Percentiles rank a stretch among this genome's conserved stretches.
These are phyloP conservation scores for Penicillium atrosanguineum DNA, from an alignment of 495 filamentous ascomycete species.

Conservation along the genomic window DNA sequence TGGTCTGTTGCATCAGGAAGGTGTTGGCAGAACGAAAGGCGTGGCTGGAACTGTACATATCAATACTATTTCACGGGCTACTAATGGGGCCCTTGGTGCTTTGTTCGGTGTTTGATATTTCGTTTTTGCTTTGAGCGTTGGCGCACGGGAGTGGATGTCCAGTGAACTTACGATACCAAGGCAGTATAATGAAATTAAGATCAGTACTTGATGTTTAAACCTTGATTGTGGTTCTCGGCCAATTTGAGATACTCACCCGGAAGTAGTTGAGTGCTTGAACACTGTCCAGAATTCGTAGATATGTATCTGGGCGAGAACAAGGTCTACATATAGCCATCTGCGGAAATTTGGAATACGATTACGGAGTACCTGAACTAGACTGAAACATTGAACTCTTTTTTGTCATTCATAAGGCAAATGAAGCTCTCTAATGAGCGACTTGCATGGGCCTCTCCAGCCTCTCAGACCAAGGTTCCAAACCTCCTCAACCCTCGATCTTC, in stretches of 20 bases:
- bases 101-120: slow-evolving; percentile 27
- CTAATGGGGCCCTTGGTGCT: slow-evolving; percentile 31
- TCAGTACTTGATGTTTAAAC: background rate
- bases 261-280: too few species aligned
- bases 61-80: slow-evolving; percentile 34
- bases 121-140: slow-evolving; percentile 9
- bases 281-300: too few species aligned
- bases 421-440: background rate
- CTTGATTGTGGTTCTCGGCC: background rate
- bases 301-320: too few species aligned
- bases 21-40: slow-evolving; percentile 3
- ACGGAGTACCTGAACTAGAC: background rate
- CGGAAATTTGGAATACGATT: background rate
- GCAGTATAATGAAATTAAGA: background rate
- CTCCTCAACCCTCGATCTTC: background rate
- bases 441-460: background rate
- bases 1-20: slow-evolving; percentile 31
- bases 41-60: slow-evolving; percentile 16
- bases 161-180: slow-evolving; percentile 16
- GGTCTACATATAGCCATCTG: too few species aligned
- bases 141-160: slow-evolving; percentile 2
- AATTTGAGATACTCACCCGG: background rate
- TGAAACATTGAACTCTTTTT: background rate
- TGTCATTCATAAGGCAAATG: background rate
- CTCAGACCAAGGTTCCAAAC: background rate